A percentile compares a stretch with the other conserved stretches of the same genome.
Evolutionary conservation across 768 basidiomycete species (phyloP).

Genomic region (Lentinula lateritia): DNA sequence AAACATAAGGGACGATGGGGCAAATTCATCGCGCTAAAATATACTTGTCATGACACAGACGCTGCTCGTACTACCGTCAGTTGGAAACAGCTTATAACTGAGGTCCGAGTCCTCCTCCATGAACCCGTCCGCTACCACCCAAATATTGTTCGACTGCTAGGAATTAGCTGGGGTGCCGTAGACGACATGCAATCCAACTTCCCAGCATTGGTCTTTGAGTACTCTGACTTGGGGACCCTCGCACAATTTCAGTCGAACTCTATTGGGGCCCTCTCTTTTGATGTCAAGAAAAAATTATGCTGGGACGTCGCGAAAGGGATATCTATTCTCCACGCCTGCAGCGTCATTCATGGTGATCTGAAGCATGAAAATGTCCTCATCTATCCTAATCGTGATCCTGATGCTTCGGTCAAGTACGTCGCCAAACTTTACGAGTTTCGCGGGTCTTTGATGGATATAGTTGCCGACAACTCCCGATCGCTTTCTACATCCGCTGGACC

Average conservation of each 20-base stretch:
- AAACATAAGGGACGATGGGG: slow-evolving; percentile 5
- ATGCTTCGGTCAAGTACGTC: not conserved
- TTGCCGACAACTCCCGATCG: not conserved
- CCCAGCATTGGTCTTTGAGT: slow-evolving; percentile 7
- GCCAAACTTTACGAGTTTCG: slow-evolving; percentile 10
- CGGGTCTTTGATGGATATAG: slow-evolving; percentile 9
- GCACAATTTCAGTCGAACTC: slow-evolving; percentile 4
- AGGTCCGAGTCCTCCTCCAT: slow-evolving; percentile 7
- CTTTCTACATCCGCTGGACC: slow-evolving; percentile 2
- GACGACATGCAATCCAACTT: slow-evolving; percentile 1
- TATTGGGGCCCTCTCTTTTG: not conserved
- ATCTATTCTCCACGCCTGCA: slow-evolving; percentile 10
- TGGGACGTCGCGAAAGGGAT: slow-evolving; percentile 9
- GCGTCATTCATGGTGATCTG: slow-evolving; percentile 10
- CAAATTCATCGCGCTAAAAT: slow-evolving; percentile 6
- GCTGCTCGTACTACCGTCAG: not conserved
- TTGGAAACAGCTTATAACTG: slow-evolving; percentile 10
- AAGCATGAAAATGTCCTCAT: slow-evolving; percentile 12
- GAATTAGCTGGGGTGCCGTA: slow-evolving; percentile 5
- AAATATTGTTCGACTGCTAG: slow-evolving; percentile 10
- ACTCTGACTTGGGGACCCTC: slow-evolving; percentile 8
- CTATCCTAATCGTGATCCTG: slow-evolving; percentile 5
- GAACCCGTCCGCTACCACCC: slow-evolving; percentile 11
- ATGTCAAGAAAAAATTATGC: slow-evolving; percentile 8
- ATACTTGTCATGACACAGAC: not conserved